Evolutionary conservation across 176 grass and related monocot species (phyloP), one percentile per base, ranked within the genome.

Genomic region (Alopecurus myosuroides): DNA sequence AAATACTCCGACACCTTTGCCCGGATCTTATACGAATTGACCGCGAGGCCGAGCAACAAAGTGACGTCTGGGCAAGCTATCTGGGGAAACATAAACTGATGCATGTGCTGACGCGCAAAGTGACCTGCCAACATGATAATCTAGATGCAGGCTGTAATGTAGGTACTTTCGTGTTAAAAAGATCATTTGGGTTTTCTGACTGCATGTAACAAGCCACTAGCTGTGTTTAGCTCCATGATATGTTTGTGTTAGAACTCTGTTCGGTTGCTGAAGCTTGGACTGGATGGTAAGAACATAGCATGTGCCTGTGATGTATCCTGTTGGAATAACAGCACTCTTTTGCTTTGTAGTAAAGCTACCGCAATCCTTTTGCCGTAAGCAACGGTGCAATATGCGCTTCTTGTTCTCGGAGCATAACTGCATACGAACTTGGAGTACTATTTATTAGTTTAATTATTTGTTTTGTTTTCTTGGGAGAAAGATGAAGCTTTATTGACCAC

Each of bases 71-170:
- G 91, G 13, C 87, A 94, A 31, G 97, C 88, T 46, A 92, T 98
- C 51, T 98, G 97, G 97, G 97, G 97, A 46, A 95, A 94, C 89
- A 92, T 98, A 83, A 98, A 77, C 86, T 94, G 85, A 91, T 81
- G n/a, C 23, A 60, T 14, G 11, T 18, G 48, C 9, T 68, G 12
- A 10, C 5, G n/a, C n/a, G n/a, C n/a, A n/a, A n/a, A n/a, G n/a
- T n/a, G n/a, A n/a, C 48, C 11, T 23, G n/a, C 28, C 7, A 3
- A 9, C 62, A 5, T 82, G 53, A n/a, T 46, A 66, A 67, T 80
- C 30, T 78, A 23, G 56, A 69, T 25, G 30, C 61, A 18, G 34
- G 14, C 29, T 77, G 86, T 69, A 70, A 76, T 56, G 49, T 85
- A 75, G 53, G 46, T 58, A 33, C 40, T 72, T 58, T 39, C 33